These are phyloP conservation scores for Gleditsia sinensis DNA, from an alignment of 306 rosid genomes.

Conservation along the genomic window DNA sequence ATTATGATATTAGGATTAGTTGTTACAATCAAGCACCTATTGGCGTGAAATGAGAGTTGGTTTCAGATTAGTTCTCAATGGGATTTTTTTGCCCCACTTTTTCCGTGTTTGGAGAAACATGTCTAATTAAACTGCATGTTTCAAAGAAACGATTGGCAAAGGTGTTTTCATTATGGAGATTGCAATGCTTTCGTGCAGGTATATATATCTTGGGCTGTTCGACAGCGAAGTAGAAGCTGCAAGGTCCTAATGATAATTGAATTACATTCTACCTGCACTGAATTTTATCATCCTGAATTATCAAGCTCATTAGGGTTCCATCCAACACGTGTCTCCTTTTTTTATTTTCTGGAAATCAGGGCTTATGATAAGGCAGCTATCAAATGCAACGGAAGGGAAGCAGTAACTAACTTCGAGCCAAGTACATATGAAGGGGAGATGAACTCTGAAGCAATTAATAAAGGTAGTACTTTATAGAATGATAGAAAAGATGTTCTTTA, in stretches of 20 bases:
- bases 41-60: slow-evolving; percentile 40
- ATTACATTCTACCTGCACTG: slow-evolving; percentile 77
- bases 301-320: slow-evolving; percentile 68
- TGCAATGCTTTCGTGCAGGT: slow-evolving; percentile 98
- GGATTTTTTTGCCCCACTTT: slow-evolving; percentile 29
- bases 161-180: slow-evolving; percentile 79
- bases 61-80: slow-evolving; percentile 43
- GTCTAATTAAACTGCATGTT: slow-evolving; percentile 60
- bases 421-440: slow-evolving; percentile 72
- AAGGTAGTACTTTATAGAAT: slow-evolving; percentile 49
- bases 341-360: slow-evolving; percentile 85
- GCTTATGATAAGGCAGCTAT: slow-evolving; percentile 98
- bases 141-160: slow-evolving; percentile 65
- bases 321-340: slow-evolving; percentile 75
- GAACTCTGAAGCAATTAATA: slow-evolving; percentile 50
- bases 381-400: slow-evolving; percentile 94
- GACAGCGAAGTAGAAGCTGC: slow-evolving; percentile 99
- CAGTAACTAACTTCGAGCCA: slow-evolving; percentile 97
- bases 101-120: slow-evolving; percentile 46
- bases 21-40: slow-evolving; percentile 25
- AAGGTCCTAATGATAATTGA: slow-evolving; percentile 91
- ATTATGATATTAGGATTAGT: slow-evolving; percentile 18
- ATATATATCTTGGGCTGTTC: slow-evolving; percentile 99
- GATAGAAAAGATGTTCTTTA: neutral
- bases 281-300: slow-evolving; percentile 67